A percentile compares a stretch with the other conserved stretches of the same genome.
Conservation (phyloP, 352 stramenopile genomes). For the Phytophthora fragariaefolia region DNA sequence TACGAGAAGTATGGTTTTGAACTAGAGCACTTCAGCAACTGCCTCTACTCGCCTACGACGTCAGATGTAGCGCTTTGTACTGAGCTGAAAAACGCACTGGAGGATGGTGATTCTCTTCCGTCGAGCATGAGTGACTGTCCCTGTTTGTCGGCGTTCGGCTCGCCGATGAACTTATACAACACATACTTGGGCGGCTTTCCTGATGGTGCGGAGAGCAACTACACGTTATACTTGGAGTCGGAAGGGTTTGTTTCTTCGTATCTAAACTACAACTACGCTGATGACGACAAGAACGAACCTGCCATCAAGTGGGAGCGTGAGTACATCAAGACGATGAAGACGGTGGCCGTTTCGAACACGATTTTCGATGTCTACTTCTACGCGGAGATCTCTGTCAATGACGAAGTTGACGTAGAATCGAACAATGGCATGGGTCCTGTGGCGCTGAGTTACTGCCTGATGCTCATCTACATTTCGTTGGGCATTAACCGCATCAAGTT, state of each 20-base stretch:
- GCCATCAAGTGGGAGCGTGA: slow-evolving; percentile 65
- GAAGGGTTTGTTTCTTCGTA: slow-evolving; percentile 58
- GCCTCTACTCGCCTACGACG: slow-evolving; percentile 60
- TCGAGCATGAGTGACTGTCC: slow-evolving; percentile 67
- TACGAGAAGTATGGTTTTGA: slow-evolving; percentile 58
- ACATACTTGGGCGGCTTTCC: slow-evolving; percentile 66
- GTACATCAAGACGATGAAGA: slow-evolving; percentile 64
- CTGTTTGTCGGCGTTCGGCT: slow-evolving; percentile 65
- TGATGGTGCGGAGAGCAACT: slow-evolving; percentile 53
- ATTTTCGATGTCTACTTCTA: slow-evolving; percentile 67
- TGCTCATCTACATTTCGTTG: slow-evolving; percentile 74
- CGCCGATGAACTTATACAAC: slow-evolving; percentile 79
- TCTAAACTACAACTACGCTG: slow-evolving; percentile 72
- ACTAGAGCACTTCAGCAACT: slow-evolving; percentile 67
- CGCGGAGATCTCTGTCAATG: slow-evolving; percentile 64
- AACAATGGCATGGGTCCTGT: slow-evolving; percentile 57
- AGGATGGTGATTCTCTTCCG: slow-evolving; percentile 47
- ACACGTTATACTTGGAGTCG: slow-evolving; percentile 53
- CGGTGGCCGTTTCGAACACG: slow-evolving; percentile 43
- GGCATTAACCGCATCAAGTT: slow-evolving; percentile 72
- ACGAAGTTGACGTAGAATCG: slow-evolving; percentile 65
- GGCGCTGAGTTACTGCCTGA: slow-evolving; percentile 60
- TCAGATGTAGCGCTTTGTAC: slow-evolving; percentile 59
- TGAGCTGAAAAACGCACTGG: slow-evolving; percentile 42
- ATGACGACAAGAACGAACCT: slow-evolving; percentile 48